Evolutionary conservation across 1,139 yeast genomes (phyloP).

Genomic region (Zygosaccharomyces pseudobailii): DNA sequence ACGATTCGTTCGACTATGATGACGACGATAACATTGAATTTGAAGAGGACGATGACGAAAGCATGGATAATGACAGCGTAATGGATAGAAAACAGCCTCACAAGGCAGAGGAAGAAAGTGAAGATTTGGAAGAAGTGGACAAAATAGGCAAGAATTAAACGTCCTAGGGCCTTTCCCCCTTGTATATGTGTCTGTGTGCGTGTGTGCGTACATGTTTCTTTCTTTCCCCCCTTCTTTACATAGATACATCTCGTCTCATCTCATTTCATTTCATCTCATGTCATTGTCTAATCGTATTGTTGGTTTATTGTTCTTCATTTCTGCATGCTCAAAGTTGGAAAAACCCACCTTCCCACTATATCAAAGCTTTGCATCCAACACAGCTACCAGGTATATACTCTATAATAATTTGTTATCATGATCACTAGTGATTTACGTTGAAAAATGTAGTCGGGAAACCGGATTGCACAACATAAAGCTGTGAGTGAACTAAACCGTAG

Average conservation of each 20-base stretch:
- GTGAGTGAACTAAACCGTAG: neutral
- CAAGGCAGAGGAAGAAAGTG: conserved; percentile 46
- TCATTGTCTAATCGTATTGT: neutral
- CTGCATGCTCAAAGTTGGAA: neutral
- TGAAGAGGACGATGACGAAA: conserved; percentile 34
- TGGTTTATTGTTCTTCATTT: conserved; percentile 2
- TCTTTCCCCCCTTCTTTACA: neutral
- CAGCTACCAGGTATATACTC: neutral
- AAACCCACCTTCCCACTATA: neutral
- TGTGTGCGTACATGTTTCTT: neutral
- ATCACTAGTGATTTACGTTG: neutral
- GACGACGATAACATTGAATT: conserved; percentile 33
- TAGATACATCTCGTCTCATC: neutral
- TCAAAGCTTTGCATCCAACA: neutral
- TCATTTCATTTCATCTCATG: neutral
- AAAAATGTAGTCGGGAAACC: neutral
- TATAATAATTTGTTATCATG: neutral
- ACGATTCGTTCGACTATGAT: conserved; percentile 28
- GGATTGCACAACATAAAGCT: neutral
- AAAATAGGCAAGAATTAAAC: conserved; percentile 39
- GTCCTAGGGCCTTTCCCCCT: neutral
- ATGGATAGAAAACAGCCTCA: conserved; percentile 34
- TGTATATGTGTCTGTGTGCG: conserved; percentile 1
- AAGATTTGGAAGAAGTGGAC: conserved; percentile 43
- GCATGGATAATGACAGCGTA: conserved; percentile 35